Evolutionary conservation across 768 basidiomycete species (phyloP).

Genomic region (Tricholoma furcatifolium): DNA sequence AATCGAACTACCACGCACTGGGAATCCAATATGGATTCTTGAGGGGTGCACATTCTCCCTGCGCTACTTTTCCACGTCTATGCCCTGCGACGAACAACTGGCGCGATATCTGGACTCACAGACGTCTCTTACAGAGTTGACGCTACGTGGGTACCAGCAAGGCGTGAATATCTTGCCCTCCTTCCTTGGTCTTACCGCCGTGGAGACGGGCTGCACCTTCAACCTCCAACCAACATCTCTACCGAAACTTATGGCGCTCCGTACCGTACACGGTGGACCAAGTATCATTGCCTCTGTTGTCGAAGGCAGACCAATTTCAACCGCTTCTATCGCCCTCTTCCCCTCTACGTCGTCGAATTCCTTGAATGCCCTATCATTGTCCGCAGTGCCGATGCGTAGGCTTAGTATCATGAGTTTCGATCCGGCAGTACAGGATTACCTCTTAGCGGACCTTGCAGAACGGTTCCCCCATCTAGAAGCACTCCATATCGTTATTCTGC

Average conservation of each 20-base stretch:
- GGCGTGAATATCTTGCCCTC: constrained; percentile 24
- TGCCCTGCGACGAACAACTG: constrained; percentile 48
- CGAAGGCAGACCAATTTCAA: constrained; percentile 44
- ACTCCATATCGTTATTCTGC: constrained; percentile 57
- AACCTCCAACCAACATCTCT: constrained; percentile 39
- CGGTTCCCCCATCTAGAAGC: constrained; percentile 55
- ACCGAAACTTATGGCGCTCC: constrained; percentile 47
- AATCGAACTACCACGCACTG: constrained; percentile 47
- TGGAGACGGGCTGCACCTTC: constrained; percentile 21
- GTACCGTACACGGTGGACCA: constrained; percentile 53
- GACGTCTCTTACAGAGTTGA: constrained; percentile 46
- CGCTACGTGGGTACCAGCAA: constrained; percentile 51
- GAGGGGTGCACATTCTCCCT: constrained; percentile 43
- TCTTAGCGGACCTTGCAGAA: constrained; percentile 46
- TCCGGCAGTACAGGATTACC: constrained; percentile 36
- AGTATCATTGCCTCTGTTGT: constrained; percentile 44
- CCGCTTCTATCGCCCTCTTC: constrained; percentile 53
- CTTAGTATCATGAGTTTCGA: constrained; percentile 64
- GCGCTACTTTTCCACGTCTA: constrained; percentile 50
- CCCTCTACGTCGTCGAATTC: constrained; percentile 35
- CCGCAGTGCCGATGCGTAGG: constrained; percentile 39
- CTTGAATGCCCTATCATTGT: constrained; percentile 41
- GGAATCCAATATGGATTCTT: constrained; percentile 50
- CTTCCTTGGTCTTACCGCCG: constrained; percentile 17
- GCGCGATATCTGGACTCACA: constrained; percentile 54